Percentiles rank a stretch among this genome's conserved stretches.
Conservation (phyloP, 179 eudicot species). For the Heliamphora pulchella region DNA sequence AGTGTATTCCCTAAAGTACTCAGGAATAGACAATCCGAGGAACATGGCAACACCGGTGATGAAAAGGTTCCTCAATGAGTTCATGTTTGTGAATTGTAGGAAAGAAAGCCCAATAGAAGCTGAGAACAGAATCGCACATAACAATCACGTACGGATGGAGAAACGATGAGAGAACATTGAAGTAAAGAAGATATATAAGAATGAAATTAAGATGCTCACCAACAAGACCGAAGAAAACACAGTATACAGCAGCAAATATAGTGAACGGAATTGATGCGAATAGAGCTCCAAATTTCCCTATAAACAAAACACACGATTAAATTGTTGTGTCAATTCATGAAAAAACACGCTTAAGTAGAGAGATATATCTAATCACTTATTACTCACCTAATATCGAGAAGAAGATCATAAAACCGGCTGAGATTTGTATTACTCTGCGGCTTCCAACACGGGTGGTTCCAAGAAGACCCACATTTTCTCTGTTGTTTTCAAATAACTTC, state of each 20-base stretch:
- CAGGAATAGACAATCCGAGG: slow-evolving; percentile 90
- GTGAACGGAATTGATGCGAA: slow-evolving; percentile 97
- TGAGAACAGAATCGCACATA: slow-evolving; percentile 21
- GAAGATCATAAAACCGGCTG: slow-evolving; percentile 97
- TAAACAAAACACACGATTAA: slow-evolving; percentile 5
- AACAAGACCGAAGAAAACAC: slow-evolving; percentile 91
- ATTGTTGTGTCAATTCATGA: not conserved
- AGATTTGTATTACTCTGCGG: slow-evolving; percentile 10
- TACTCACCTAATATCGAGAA: slow-evolving; percentile 77
- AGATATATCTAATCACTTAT: too few species aligned
- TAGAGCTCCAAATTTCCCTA: slow-evolving; percentile 96
- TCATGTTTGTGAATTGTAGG: slow-evolving; percentile 97
- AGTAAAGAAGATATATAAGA: not conserved
- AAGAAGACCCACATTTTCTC: slow-evolving; percentile 88
- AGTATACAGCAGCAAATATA: slow-evolving; percentile 87
- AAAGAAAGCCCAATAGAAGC: slow-evolving; percentile 93
- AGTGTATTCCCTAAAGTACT: slow-evolving; percentile 78
- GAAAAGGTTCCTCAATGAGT: slow-evolving; percentile 94
- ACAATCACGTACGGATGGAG: not conserved
- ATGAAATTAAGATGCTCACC: slow-evolving; percentile 38
- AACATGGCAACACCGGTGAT: slow-evolving; percentile 78
- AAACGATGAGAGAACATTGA: not conserved
- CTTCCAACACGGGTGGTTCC: slow-evolving; percentile 29
- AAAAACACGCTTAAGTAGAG: not conserved
- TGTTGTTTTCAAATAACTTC: slow-evolving; percentile 22